Evolutionary conservation across 192 early-diverging fungal species (phyloP).

Genomic region (Podila verticillata): DNA sequence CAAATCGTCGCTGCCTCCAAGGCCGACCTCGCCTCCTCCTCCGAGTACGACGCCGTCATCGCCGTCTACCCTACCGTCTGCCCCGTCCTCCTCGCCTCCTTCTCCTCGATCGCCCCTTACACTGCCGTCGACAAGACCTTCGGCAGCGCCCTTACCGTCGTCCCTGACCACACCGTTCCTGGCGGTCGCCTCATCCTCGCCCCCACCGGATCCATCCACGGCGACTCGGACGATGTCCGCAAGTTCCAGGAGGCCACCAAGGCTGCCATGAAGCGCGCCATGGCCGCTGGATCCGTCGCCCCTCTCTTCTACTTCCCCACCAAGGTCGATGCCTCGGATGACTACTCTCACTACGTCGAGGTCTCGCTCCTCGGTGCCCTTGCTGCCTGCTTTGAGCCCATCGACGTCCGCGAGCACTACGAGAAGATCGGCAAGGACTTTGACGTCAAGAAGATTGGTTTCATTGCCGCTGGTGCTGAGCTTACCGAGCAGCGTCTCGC

Average conservation of each 20-base stretch:
- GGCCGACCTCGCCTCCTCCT: slow-evolving; percentile 21
- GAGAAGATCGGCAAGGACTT: slow-evolving; percentile 55
- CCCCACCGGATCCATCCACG: slow-evolving; percentile 76
- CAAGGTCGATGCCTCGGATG: slow-evolving; percentile 55
- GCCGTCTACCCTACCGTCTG: slow-evolving; percentile 40
- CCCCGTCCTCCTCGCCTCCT: slow-evolving; percentile 26
- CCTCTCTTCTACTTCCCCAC: slow-evolving; percentile 73
- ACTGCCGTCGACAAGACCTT: slow-evolving; percentile 54
- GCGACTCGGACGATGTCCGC: slow-evolving; percentile 87
- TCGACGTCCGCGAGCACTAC: slow-evolving; percentile 83
- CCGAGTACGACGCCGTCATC: slow-evolving; percentile 38
- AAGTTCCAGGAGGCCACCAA: slow-evolving; percentile 75
- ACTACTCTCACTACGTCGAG: slow-evolving; percentile 77
- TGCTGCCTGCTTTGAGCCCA: slow-evolving; percentile 77
- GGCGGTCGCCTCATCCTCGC: slow-evolving; percentile 75
- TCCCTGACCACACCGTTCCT: slow-evolving; percentile 59
- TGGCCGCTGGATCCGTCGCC: slow-evolving; percentile 66
- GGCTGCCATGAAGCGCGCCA: slow-evolving; percentile 70
- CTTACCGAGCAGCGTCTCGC: slow-evolving; percentile 53
- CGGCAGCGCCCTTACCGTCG: slow-evolving; percentile 46
- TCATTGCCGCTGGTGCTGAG: slow-evolving; percentile 55
- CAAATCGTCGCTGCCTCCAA: slow-evolving; percentile 29
- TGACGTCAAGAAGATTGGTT: slow-evolving; percentile 67
- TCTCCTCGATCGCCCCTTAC: slow-evolving; percentile 23
- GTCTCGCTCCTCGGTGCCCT: slow-evolving; percentile 79